Conservation (phyloP, 257 asterid species). For the Galeopsis tetrahit region DNA sequence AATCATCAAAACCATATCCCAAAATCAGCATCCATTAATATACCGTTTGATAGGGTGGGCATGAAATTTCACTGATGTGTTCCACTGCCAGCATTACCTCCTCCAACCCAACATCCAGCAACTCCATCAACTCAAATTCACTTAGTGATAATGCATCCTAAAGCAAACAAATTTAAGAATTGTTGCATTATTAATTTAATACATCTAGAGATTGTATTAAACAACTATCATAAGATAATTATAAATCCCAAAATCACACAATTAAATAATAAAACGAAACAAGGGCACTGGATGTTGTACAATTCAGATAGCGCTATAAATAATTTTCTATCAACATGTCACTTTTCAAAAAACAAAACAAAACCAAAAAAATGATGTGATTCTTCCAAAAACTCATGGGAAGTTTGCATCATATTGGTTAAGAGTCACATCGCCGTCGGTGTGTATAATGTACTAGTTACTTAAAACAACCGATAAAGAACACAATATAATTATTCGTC, state of each 20-base stretch:
- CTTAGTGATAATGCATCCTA: slow-evolving; percentile 80
- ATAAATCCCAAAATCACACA: background rate
- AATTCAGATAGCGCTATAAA: background rate
- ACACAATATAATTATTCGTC: background rate
- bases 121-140: slow-evolving; percentile 87
- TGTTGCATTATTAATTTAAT: background rate
- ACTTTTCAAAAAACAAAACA: too few species aligned
- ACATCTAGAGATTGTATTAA: background rate
- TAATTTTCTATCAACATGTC: too few species aligned
- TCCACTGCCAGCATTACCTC: slow-evolving; percentile 63
- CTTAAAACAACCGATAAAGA: background rate
- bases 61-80: slow-evolving; percentile 72
- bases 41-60: slow-evolving; percentile 84
- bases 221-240: background rate
- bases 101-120: slow-evolving; percentile 73
- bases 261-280: background rate
- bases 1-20: slow-evolving; percentile 22
- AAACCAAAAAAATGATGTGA: background rate
- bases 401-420: background rate
- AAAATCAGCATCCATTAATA: slow-evolving; percentile 16
- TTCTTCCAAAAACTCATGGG: background rate
- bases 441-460: background rate
- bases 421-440: background rate
- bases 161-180: slow-evolving; percentile 29
- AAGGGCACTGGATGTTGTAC: background rate